Conservation (phyloP, 176 grass and related monocot genomes). For the Dactylis glomerata region DNA sequence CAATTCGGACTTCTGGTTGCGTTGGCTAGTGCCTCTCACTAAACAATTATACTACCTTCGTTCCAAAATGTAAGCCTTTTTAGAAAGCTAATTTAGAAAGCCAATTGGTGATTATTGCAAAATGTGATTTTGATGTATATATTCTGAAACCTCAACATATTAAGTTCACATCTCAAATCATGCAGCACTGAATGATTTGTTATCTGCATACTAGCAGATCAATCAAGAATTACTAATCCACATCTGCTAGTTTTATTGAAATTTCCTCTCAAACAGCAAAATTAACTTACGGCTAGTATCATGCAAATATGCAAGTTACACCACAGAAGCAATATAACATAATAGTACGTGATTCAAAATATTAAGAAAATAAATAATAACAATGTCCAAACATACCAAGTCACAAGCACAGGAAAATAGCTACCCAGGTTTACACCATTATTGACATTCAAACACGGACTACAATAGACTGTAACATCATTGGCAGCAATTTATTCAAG, state of each 20-base stretch:
- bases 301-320: not conserved
- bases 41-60: too few species aligned
- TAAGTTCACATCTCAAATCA: not conserved
- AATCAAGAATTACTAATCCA: not conserved
- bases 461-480: not conserved
- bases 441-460: not conserved
- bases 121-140: not conserved
- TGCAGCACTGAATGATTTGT: not conserved
- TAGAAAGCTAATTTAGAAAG: too few species aligned
- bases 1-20: too few species aligned
- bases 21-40: too few species aligned
- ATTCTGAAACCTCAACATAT: not conserved
- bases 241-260: not conserved
- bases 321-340: not conserved
- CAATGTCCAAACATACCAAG: not conserved
- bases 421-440: not conserved
- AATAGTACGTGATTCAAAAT: not conserved
- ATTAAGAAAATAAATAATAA: not conserved
- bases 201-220: not conserved
- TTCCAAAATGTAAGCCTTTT: not conserved
- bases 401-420: not conserved
- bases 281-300: not conserved
- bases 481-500: not conserved
- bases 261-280: not conserved
- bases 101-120: not conserved